phyloP scores from a whole-genome alignment of 495 filamentous ascomycete species.

The Talaromyces thailandensis region DNA sequence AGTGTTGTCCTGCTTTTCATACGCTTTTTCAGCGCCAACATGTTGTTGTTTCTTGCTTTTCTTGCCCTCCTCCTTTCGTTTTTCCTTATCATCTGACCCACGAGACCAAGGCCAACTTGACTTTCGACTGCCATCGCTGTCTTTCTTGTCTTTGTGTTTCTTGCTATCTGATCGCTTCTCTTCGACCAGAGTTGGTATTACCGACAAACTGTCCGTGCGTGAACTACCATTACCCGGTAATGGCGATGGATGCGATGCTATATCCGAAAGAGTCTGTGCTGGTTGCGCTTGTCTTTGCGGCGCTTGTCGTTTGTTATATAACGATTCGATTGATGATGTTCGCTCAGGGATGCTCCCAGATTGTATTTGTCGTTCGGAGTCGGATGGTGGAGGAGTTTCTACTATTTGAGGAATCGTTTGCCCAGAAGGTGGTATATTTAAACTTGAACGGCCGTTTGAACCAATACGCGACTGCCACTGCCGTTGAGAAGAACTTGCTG shows the following conservation, averaged over 20 bases:
- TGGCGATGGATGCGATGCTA: conserved; percentile 52
- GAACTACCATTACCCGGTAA: conserved; percentile 58
- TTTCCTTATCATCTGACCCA: conserved; percentile 61
- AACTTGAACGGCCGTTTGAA: conserved; percentile 39
- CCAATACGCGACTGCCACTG: conserved; percentile 35
- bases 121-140: conserved; percentile 54
- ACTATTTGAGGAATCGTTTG: conserved; percentile 57
- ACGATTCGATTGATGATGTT: conserved; percentile 45
- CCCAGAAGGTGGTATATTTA: conserved; percentile 23
- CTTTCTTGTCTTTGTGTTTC: conserved; percentile 54
- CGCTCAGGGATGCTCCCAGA: conserved; percentile 33
- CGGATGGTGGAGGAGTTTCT: conserved; percentile 54
- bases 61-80: conserved; percentile 54
- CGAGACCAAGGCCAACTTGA: conserved; percentile 80
- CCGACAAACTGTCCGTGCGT: conserved; percentile 70
- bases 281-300: conserved; percentile 9
- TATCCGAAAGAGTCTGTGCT: conserved; percentile 47
- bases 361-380: conserved; percentile 18
- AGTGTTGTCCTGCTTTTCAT: conserved; percentile 58
- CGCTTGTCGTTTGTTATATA: conserved; percentile 8
- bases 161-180: conserved; percentile 59
- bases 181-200: conserved; percentile 69
- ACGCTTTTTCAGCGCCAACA: conserved; percentile 42
- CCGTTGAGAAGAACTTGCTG: conserved; percentile 18
- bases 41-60: conserved; percentile 49